Evolutionary conservation across 2,329 filamentous ascomycete genomes (phyloP).

Genomic region (Epichloe brachyelytri): DNA sequence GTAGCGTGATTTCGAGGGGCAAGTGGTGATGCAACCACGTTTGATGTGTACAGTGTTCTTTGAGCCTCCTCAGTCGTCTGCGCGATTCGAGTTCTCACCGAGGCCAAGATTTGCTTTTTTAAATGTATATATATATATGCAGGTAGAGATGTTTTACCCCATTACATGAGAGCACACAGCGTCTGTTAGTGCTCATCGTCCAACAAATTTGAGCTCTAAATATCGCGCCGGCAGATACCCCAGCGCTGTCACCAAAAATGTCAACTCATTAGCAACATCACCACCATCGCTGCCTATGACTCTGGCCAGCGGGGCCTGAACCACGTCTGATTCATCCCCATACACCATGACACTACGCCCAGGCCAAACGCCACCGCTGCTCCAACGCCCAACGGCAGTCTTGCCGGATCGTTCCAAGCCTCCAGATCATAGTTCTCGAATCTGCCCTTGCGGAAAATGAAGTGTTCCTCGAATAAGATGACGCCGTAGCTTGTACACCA

Average conservation of each 20-base stretch:
- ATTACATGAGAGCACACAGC: not conserved
- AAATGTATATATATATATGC: too few relatives aligned
- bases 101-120: too few relatives aligned
- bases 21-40: too few relatives aligned
- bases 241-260: constrained; percentile 31
- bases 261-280: constrained; percentile 32
- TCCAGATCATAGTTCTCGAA: constrained; percentile 28
- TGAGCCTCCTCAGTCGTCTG: too few relatives aligned
- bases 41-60: too few relatives aligned
- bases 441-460: constrained; percentile 27
- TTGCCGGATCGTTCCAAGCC: constrained; percentile 30
- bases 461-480: constrained; percentile 28
- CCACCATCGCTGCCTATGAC: constrained; percentile 46
- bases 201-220: constrained; percentile 22
- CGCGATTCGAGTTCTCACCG: too few relatives aligned
- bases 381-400: constrained; percentile 28
- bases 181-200: constrained; percentile 4
- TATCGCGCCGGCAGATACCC: constrained; percentile 28
- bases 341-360: constrained; percentile 33
- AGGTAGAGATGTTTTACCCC: too few relatives aligned
- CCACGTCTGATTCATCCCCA: constrained; percentile 44
- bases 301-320: constrained; percentile 42
- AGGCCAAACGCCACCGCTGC: constrained; percentile 29
- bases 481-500: constrained; percentile 30
- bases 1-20: too few relatives aligned